phyloP scores from a whole-genome alignment of 179 eudicot genomes.

The Heliamphora pulchella region DNA sequence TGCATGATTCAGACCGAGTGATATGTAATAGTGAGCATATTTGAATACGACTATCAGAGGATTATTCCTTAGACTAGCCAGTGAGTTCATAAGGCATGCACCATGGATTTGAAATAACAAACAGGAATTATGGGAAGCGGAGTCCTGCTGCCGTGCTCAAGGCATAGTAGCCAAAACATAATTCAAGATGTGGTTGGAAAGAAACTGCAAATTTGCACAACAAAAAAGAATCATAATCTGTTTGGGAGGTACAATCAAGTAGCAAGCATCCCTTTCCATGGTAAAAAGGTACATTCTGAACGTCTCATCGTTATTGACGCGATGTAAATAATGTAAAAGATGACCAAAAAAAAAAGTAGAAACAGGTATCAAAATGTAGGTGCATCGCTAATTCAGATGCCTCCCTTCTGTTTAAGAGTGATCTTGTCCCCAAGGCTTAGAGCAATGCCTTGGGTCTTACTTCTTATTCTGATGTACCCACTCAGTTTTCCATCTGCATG shows the following conservation, averaged over 20 bases:
- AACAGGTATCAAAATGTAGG: slow-evolving; percentile 12
- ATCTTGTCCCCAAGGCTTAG: slow-evolving; percentile 94
- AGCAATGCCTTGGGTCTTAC: slow-evolving; percentile 91
- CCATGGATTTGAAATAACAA: not conserved
- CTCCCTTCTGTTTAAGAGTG: slow-evolving; percentile 60
- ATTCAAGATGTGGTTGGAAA: not conserved
- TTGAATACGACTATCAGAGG: too few relatives aligned
- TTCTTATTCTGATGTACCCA: slow-evolving; percentile 88
- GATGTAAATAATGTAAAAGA: slow-evolving; percentile 28
- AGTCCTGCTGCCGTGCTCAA: too few relatives aligned
- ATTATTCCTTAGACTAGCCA: too few relatives aligned
- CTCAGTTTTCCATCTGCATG: slow-evolving; percentile 78
- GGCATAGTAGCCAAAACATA: not conserved
- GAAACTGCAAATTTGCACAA: not conserved
- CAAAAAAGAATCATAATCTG: not conserved
- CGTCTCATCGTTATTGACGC: slow-evolving; percentile 9
- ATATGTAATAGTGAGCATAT: too few relatives aligned
- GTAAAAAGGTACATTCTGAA: not conserved
- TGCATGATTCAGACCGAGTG: too few relatives aligned
- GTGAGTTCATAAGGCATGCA: too few relatives aligned
- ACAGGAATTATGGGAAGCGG: not conserved
- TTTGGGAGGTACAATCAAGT: not conserved
- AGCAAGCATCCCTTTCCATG: not conserved
- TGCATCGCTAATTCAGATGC: slow-evolving; percentile 26
- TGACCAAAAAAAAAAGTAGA: slow-evolving; percentile 14